phyloP scores from a whole-genome alignment of 176 grass and related monocot species.

The Juncus inflexus region DNA sequence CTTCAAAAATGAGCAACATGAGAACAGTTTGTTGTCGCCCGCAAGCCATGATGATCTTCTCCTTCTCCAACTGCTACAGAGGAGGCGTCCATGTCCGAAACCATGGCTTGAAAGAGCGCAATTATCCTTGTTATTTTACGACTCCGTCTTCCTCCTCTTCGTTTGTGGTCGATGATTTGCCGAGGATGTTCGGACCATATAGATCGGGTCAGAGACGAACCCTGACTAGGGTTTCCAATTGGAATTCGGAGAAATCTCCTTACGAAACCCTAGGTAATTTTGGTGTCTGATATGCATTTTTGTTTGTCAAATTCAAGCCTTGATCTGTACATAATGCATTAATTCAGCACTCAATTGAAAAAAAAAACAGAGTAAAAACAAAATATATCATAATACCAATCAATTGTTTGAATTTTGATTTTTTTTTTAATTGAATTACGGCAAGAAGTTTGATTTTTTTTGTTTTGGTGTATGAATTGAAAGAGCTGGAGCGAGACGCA shows the following conservation, averaged over 20 bases:
- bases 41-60: background rate
- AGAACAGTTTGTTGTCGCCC: slow-evolving; percentile 41
- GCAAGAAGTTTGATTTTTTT: background rate
- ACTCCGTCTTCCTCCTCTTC: slow-evolving; percentile 40
- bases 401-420: background rate
- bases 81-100: slow-evolving; percentile 21
- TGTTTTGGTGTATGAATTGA: slow-evolving; percentile 23
- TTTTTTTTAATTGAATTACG: background rate
- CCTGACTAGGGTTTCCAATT: slow-evolving; percentile 69
- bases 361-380: background rate
- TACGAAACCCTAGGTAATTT: slow-evolving; percentile 80
- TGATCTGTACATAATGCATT: background rate
- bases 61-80: slow-evolving; percentile 46
- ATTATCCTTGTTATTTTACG: slow-evolving; percentile 7
- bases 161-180: slow-evolving; percentile 59
- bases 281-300: background rate
- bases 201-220: slow-evolving; percentile 41
- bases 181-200: slow-evolving; percentile 33
- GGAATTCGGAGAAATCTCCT: slow-evolving; percentile 86
- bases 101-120: slow-evolving; percentile 4
- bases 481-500: slow-evolving; percentile 83
- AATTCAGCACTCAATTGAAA: slow-evolving; percentile 11
- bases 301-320: background rate
- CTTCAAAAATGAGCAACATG: slow-evolving; percentile 54
- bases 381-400: too few species aligned